These are phyloP conservation scores for Yamadazyma blattariae DNA, from an alignment of 1,139 yeast genomes.

Conservation along the genomic window DNA sequence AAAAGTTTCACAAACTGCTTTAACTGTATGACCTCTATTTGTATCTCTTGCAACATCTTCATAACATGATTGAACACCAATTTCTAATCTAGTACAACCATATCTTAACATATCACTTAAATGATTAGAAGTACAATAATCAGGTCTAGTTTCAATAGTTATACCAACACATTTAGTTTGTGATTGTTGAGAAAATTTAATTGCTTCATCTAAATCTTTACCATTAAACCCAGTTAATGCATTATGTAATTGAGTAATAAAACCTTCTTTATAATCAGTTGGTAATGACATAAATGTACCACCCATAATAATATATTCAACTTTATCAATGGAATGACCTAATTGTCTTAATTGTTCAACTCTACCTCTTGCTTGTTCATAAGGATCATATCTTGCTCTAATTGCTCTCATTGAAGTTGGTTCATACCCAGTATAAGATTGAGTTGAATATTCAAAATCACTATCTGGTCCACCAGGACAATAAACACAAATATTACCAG, in stretches of 20 bases:
- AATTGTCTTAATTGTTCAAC: constrained; percentile 91
- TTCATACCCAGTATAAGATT: constrained; percentile 97
- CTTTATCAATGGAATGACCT: constrained; percentile 96
- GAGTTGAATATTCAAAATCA: constrained; percentile 96
- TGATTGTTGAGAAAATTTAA: constrained; percentile 86
- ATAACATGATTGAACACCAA: constrained; percentile 95
- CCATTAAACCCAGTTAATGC: constrained; percentile 95
- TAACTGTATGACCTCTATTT: constrained; percentile 96
- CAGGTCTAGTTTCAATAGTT: constrained; percentile 98
- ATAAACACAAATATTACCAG: constrained; percentile 97
- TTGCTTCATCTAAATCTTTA: constrained; percentile 84
- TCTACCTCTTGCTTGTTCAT: constrained; percentile 97
- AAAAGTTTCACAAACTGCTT: constrained; percentile 93
- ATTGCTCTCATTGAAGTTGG: constrained; percentile 99
- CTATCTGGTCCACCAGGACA: constrained; percentile 99
- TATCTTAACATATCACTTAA: constrained; percentile 91
- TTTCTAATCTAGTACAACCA: constrained; percentile 95
- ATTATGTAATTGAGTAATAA: constrained; percentile 87
- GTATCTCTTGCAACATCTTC: constrained; percentile 99
- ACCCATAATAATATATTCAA: constrained; percentile 97
- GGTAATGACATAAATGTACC: constrained; percentile 98
- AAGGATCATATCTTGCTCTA: constrained; percentile 96
- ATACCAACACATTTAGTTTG: constrained; percentile 98
- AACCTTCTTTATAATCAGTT: constrained; percentile 81
- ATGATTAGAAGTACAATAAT: constrained; percentile 95